These are phyloP conservation scores for Fusarium sp. DNA, from an alignment of 2,329 filamentous ascomycete species.

Conservation along the genomic window DNA sequence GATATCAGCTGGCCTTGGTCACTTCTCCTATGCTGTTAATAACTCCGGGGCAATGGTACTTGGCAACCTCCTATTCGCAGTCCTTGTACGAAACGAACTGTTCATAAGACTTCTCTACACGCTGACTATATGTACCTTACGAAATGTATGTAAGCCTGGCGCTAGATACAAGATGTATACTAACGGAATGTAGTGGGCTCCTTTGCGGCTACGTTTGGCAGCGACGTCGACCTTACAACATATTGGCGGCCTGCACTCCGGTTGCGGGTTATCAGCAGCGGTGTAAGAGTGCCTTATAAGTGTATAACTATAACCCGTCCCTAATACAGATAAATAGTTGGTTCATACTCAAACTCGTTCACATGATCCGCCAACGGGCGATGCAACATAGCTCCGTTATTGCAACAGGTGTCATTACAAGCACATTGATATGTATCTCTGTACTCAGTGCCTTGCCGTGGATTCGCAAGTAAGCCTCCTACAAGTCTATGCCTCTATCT, in stretches of 20 bases:
- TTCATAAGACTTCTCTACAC: not conserved
- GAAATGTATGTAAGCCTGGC: not conserved
- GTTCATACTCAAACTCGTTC: not conserved
- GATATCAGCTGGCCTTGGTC: not conserved
- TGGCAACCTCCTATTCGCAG: not conserved
- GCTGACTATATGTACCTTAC: not conserved
- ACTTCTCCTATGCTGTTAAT: not conserved
- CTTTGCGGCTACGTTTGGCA: not conserved
- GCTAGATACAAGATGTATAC: not conserved
- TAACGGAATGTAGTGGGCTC: not conserved
- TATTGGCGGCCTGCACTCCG: not conserved
- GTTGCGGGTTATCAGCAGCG: not conserved
- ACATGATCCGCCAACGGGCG: not conserved
- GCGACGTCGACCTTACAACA: not conserved
- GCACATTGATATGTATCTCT: not conserved
- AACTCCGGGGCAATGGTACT: not conserved
- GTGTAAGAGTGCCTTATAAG: not conserved
- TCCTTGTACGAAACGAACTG: not conserved
- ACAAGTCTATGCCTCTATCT: not conserved
- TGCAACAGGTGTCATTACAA: not conserved
- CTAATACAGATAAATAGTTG: not conserved
- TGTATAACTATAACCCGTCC: not conserved
- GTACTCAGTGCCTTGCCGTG: not conserved
- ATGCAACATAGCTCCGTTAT: not conserved
- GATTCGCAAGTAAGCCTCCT: not conserved